Evolutionary conservation across 2,329 filamentous ascomycete genomes (phyloP).

Genomic region (Harringtonia lauricola): DNA sequence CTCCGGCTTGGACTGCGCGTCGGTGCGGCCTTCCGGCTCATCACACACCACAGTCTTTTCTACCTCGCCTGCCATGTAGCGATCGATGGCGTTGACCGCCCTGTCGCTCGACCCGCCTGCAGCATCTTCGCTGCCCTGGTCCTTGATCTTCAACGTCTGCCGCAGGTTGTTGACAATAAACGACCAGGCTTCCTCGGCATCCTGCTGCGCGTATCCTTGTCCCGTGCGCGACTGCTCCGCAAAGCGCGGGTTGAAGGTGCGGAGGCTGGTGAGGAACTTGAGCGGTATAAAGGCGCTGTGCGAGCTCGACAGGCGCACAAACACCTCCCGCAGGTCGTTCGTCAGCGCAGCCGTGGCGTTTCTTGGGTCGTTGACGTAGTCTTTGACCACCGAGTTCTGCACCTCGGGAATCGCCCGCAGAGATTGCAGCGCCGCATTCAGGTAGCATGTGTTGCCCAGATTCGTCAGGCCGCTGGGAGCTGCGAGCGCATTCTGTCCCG

Average conservation of each 20-base stretch:
- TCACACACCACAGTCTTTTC: slow-evolving; percentile 72
- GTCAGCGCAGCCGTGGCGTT: slow-evolving; percentile 49
- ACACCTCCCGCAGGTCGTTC: slow-evolving; percentile 67
- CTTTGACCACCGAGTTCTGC: slow-evolving; percentile 59
- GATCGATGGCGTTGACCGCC: neutral
- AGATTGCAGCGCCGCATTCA: slow-evolving; percentile 94
- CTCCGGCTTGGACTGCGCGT: slow-evolving; percentile 57
- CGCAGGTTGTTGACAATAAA: slow-evolving; percentile 81
- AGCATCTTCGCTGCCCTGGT: too few species aligned
- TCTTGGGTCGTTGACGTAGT: slow-evolving; percentile 30
- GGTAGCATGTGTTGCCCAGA: slow-evolving; percentile 94
- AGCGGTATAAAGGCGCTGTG: slow-evolving; percentile 78
- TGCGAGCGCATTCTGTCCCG: slow-evolving; percentile 63
- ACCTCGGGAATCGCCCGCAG: slow-evolving; percentile 84
- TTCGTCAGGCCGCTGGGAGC: slow-evolving; percentile 84
- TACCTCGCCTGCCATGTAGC: slow-evolving; percentile 75
- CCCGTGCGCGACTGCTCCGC: slow-evolving; percentile 77
- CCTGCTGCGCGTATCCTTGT: slow-evolving; percentile 87
- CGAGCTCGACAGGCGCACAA: slow-evolving; percentile 80
- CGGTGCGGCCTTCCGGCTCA: slow-evolving; percentile 64
- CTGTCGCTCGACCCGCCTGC: too few species aligned
- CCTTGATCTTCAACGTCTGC: slow-evolving; percentile 61
- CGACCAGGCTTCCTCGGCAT: slow-evolving; percentile 97
- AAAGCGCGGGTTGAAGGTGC: slow-evolving; percentile 79
- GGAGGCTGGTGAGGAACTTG: slow-evolving; percentile 71